These are phyloP conservation scores for Funneliformis geosporum DNA, from an alignment of 192 early-diverging fungal species.

Conservation along the genomic window DNA sequence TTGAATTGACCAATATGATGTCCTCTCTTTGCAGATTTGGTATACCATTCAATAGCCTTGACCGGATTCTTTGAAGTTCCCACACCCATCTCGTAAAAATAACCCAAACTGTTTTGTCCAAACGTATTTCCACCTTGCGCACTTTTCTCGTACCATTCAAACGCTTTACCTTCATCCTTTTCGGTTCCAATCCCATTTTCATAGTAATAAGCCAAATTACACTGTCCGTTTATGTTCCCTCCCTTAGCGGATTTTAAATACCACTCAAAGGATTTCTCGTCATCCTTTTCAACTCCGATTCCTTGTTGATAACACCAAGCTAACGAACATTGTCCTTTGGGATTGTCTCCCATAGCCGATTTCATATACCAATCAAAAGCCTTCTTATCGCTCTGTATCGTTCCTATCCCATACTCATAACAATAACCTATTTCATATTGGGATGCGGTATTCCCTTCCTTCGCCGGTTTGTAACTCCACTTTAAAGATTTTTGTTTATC, in stretches of 20 bases:
- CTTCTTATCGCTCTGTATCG: constrained; percentile 58
- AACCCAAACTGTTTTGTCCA: constrained; percentile 81
- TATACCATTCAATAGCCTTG: constrained; percentile 43
- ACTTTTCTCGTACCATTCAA: constrained; percentile 61
- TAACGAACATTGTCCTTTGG: constrained; percentile 48
- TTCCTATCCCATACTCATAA: constrained; percentile 76
- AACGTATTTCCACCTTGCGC: constrained; percentile 65
- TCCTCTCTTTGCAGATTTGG: constrained; percentile 41
- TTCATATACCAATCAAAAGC: constrained; percentile 67
- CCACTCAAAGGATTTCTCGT: constrained; percentile 17
- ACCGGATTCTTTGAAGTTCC: constrained; percentile 30
- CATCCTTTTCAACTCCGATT: constrained; percentile 15
- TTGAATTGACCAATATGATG: constrained; percentile 38
- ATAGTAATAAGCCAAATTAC: constrained; percentile 79
- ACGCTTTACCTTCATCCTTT: constrained; percentile 64
- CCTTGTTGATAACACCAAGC: constrained; percentile 22
- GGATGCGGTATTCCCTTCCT: constrained; percentile 56
- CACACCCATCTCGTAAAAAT: constrained; percentile 41
- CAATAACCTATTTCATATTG: constrained; percentile 80
- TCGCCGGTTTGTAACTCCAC: constrained; percentile 49
- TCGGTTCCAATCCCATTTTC: constrained; percentile 72
- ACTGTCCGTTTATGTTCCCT: constrained; percentile 41
- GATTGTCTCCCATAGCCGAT: constrained; percentile 56
- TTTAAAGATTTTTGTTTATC: constrained; percentile 36
- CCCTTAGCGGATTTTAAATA: constrained; percentile 15